These are phyloP conservation scores for Anthostomella pinea DNA, from an alignment of 2,329 filamentous ascomycete genomes.

Conservation along the genomic window DNA sequence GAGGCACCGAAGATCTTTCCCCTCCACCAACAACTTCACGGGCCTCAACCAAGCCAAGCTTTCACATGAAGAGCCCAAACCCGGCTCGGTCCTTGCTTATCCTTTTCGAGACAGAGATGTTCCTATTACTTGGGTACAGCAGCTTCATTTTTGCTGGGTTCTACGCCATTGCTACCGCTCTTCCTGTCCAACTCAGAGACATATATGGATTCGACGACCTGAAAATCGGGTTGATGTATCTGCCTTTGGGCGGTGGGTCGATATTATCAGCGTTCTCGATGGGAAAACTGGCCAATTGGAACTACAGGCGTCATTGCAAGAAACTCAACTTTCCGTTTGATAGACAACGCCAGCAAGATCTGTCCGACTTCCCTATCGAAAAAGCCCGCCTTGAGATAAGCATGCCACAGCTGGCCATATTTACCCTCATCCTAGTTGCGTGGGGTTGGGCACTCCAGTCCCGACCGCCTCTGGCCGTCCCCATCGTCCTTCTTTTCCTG, in stretches of 20 bases:
- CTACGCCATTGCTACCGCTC: slow-evolving; percentile 33
- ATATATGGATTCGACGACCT: slow-evolving; percentile 56
- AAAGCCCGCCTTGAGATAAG: slow-evolving; percentile 35
- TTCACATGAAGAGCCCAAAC: slow-evolving; percentile 28
- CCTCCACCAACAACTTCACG: slow-evolving; percentile 11
- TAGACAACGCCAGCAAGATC: slow-evolving; percentile 40
- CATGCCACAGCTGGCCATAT: slow-evolving; percentile 42
- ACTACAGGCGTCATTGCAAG: slow-evolving; percentile 54
- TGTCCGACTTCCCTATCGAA: slow-evolving; percentile 33
- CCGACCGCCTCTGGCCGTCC: slow-evolving; percentile 32
- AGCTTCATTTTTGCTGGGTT: slow-evolving; percentile 34
- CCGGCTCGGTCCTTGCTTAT: slow-evolving; percentile 33
- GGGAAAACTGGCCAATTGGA: slow-evolving; percentile 56
- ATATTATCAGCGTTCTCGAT: slow-evolving; percentile 32
- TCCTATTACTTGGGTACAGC: slow-evolving; percentile 33
- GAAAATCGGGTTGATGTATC: slow-evolving; percentile 39
- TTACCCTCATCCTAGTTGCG: slow-evolving; percentile 35
- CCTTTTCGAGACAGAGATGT: slow-evolving; percentile 36
- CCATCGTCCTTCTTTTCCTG: slow-evolving; percentile 36
- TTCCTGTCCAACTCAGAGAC: slow-evolving; percentile 28
- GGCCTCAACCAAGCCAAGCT: slow-evolving; percentile 13
- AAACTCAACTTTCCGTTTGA: slow-evolving; percentile 47
- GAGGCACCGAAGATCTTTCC: slow-evolving; percentile 3
- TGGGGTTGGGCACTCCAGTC: slow-evolving; percentile 38
- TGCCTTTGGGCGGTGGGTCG: slow-evolving; percentile 37